These are phyloP conservation scores for Calonectria pseudoturangicola DNA, from an alignment of 2,329 filamentous ascomycete species.

Conservation along the genomic window DNA sequence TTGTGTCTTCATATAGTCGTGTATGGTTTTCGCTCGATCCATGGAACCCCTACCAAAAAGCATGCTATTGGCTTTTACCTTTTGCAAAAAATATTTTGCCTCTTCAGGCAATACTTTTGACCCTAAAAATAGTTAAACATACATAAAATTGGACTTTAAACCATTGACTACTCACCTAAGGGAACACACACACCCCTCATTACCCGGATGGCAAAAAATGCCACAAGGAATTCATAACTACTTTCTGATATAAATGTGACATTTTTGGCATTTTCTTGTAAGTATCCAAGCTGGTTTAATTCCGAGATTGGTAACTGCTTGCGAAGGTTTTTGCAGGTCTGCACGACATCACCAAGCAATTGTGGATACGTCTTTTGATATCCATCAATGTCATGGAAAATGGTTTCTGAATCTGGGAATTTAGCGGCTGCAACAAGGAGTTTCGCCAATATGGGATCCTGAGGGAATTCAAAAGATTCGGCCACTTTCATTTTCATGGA, in stretches of 20 bases:
- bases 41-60: neutral
- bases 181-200: neutral
- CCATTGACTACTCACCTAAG: neutral
- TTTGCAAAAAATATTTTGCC: neutral
- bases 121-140: neutral
- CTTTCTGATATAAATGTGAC: slow-evolving; percentile 36
- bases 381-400: slow-evolving; percentile 29
- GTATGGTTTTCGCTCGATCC: neutral
- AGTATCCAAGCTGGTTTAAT: slow-evolving; percentile 29
- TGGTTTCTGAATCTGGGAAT: neutral
- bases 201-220: neutral
- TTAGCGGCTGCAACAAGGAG: neutral
- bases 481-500: neutral
- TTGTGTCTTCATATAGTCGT: neutral
- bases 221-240: neutral
- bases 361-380: slow-evolving; percentile 49
- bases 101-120: neutral
- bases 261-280: slow-evolving; percentile 38
- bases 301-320: slow-evolving; percentile 24
- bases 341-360: slow-evolving; percentile 46
- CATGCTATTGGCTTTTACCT: neutral
- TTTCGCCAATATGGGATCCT: neutral
- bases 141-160: no score
- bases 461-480: neutral
- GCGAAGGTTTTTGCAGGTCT: slow-evolving; percentile 42